A percentile compares a stretch with the other conserved stretches of the same genome.
phyloP scores from a whole-genome alignment of 129 eudicot genomes.

The Lactuca saligna region DNA sequence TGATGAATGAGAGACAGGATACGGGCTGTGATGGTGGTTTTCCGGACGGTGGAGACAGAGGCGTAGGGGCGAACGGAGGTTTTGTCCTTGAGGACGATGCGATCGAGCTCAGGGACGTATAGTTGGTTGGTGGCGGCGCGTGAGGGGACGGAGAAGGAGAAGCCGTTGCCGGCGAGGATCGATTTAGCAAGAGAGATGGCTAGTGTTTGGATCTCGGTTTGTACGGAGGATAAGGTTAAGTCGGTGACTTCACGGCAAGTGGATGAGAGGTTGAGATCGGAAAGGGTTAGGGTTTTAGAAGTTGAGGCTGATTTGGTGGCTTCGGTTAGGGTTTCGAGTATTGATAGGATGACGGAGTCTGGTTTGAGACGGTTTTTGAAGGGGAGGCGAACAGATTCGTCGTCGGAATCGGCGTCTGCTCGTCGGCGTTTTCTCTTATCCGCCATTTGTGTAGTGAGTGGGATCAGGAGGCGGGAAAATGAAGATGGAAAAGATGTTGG shows the following conservation, averaged over 20 bases:
- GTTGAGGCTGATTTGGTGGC: conserved; percentile 49
- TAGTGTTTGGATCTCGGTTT: conserved; percentile 54
- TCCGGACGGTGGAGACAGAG: conserved; percentile 70
- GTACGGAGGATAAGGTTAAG: conserved; percentile 74
- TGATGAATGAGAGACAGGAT: conserved; percentile 77
- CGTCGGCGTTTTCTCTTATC: conserved; percentile 74
- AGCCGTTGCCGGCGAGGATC: conserved; percentile 78
- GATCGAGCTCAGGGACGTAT: conserved; percentile 91
- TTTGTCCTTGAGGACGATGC: conserved; percentile 83
- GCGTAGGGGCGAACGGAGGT: conserved; percentile 68
- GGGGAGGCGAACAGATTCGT: conserved; percentile 46
- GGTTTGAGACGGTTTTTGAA: conserved; percentile 70
- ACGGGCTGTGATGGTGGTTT: conserved; percentile 80
- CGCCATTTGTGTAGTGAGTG: conserved; percentile 40
- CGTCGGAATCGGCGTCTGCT: conserved; percentile 47
- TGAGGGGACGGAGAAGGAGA: conserved; percentile 88
- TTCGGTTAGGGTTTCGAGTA: conserved; percentile 52
- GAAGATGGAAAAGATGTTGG: background rate
- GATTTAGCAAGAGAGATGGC: conserved; percentile 58
- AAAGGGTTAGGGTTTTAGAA: conserved; percentile 57
- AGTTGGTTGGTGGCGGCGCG: conserved; percentile 89
- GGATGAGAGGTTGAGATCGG: conserved; percentile 65
- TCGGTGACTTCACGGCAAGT: conserved; percentile 89
- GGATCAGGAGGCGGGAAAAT: conserved; percentile 39
- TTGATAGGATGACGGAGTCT: conserved; percentile 60